Base-by-base conservation (phyloP, 2,329 filamentous ascomycete species). In the Alternaria panax region DNA sequence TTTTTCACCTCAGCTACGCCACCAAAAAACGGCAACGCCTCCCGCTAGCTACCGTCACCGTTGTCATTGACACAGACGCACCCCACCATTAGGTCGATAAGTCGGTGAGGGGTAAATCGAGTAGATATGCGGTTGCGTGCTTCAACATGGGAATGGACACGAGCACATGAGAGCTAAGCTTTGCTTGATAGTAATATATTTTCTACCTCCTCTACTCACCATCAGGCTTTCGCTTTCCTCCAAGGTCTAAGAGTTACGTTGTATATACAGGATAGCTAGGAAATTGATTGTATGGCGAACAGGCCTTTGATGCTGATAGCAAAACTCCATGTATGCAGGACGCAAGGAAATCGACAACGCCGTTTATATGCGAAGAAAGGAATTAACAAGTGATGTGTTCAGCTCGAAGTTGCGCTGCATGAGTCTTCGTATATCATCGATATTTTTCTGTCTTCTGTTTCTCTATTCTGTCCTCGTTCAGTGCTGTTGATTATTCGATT, bases 371-470 rank as follows among this genome's bases (percentile, higher is more conserved):
- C 28, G 14, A 25, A 18, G 22, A 48, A 24, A 22, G 14, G 14
- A 22, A 48, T 30, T 46, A 38, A 38, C 18, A 36, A 24, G 42
- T 55, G 40, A 51, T 56, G 36, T 47, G 46, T 51, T 50, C 32
- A 51, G 54, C 54, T 51, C 28, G 34, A 43, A 51, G 16, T 57
- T 40, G 48, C 54, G 54, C 54, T 57, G 48, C 54, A 50, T 57
- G 50, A 48, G 46, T 48, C 48, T 57, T 57, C 54, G 54, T 57
- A 38, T 57, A 57, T 52, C 54, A 25, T 57, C 54, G 40, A 45
- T 42, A 30, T 52, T 57, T 30, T 32, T 52, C 24, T 36, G 20
- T 48, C 28, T 18, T 34, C 20, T 48, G 18, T 51, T n/a, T 40
- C 16, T 28, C 14, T 24, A 8, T 12, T 14, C 28, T 20, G 30